Conservation (phyloP, 73 alveolate genomes). For the Tetrahymena malaccensis region DNA sequence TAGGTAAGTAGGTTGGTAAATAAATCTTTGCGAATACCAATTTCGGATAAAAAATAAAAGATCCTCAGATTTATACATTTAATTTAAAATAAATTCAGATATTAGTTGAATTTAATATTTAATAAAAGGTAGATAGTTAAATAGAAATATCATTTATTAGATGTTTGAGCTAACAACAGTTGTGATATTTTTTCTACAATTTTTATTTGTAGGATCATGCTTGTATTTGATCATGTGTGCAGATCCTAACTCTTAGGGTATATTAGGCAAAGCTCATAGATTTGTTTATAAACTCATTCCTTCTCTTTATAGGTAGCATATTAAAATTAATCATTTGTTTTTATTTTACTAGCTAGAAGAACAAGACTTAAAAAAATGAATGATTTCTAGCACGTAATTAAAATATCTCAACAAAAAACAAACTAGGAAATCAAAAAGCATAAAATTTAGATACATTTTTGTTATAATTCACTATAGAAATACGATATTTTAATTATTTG, state of each 20-base stretch:
- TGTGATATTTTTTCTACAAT: not conserved
- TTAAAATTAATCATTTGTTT: not conserved
- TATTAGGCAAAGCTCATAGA: conserved; percentile 24
- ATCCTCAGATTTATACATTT: not conserved
- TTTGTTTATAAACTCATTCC: conserved; percentile 23
- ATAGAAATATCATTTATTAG: not conserved
- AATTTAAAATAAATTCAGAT: no score
- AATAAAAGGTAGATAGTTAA: not conserved
- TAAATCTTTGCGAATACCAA: not conserved
- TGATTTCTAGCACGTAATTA: not conserved
- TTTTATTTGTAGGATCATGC: conserved; percentile 13
- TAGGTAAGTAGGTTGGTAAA: not conserved
- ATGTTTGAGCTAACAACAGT: not conserved
- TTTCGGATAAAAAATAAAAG: not conserved
- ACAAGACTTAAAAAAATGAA: not conserved
- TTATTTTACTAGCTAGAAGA: not conserved
- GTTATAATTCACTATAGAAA: no score
- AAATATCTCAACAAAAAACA: not conserved
- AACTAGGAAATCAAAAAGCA: no score
- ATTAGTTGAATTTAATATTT: no score
- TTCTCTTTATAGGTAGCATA: not conserved
- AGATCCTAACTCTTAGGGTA: conserved; percentile 33
- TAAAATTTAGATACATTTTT: no score
- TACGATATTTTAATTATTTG: not conserved
- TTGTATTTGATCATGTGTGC: conserved; percentile 27